A percentile compares a stretch with the other conserved stretches of the same genome.
Conservation (phyloP, 306 rosid species). For the Trifolium subterraneum region DNA sequence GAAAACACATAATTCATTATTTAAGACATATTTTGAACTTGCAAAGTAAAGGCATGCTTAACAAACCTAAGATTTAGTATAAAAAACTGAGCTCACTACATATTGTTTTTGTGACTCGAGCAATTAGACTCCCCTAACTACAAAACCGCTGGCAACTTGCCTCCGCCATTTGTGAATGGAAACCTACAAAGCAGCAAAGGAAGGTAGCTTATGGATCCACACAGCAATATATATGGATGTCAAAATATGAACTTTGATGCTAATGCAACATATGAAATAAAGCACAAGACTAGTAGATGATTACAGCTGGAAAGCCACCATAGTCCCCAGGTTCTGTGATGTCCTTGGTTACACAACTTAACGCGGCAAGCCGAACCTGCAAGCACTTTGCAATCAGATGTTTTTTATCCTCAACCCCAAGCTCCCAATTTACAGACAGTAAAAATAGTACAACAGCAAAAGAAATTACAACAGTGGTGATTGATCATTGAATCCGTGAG, state of each 20-base stretch:
- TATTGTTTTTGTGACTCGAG: slow-evolving; percentile 6
- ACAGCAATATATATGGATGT: neutral
- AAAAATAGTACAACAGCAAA: slow-evolving; percentile 22
- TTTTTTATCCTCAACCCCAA: slow-evolving; percentile 30
- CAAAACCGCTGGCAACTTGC: slow-evolving; percentile 58
- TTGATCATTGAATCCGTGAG: neutral
- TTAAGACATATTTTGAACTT: neutral
- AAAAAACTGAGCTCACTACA: neutral
- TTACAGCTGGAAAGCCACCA: slow-evolving; percentile 86
- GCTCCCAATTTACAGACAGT: slow-evolving; percentile 14
- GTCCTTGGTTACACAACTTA: slow-evolving; percentile 81
- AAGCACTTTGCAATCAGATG: slow-evolving; percentile 45
- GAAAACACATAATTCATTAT: neutral
- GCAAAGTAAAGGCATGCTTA: neutral
- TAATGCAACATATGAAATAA: neutral
- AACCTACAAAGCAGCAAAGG: slow-evolving; percentile 55
- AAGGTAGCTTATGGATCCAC: slow-evolving; percentile 20
- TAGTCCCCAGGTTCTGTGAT: slow-evolving; percentile 86
- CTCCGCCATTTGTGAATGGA: slow-evolving; percentile 77
- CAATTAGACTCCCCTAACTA: slow-evolving; percentile 5
- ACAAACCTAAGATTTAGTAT: neutral
- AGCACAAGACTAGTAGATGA: slow-evolving; percentile 33
- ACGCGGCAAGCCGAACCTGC: slow-evolving; percentile 89
- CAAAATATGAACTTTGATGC: slow-evolving; percentile 13
- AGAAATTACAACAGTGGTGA: neutral